A percentile compares a stretch with the other conserved stretches of the same genome.
Evolutionary conservation across 2,329 filamentous ascomycete genomes (phyloP).

Genomic region (Paradendryphiella salina): DNA sequence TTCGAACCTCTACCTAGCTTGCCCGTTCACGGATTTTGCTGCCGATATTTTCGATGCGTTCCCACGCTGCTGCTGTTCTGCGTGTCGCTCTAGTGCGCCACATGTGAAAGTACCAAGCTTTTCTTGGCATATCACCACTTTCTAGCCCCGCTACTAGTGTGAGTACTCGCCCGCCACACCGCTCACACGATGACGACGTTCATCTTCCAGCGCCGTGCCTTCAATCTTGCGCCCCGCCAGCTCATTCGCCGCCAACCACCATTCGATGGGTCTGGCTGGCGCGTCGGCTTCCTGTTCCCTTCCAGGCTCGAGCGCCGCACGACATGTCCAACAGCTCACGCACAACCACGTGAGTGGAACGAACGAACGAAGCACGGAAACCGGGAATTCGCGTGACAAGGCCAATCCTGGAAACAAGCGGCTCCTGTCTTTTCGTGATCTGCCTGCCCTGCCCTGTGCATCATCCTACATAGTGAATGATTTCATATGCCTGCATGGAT

Average conservation of each 20-base stretch:
- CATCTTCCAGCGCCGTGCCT: conserved; percentile 1
- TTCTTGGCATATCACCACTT: conserved; percentile 2
- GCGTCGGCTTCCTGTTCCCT: background rate
- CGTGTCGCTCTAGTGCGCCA: conserved; percentile 2
- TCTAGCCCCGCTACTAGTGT: conserved; percentile 3
- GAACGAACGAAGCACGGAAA: conserved; percentile 1
- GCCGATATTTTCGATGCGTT: background rate
- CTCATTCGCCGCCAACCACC: conserved; percentile 3
- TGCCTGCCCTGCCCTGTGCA: conserved; percentile 14
- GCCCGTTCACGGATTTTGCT: too few species aligned
- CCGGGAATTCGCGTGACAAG: conserved; percentile 7
- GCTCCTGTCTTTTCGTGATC: conserved; percentile 13
- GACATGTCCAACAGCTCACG: conserved; percentile 1
- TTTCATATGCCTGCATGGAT: conserved; percentile 5
- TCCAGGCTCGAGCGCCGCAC: conserved; percentile 1
- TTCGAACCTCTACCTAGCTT: background rate
- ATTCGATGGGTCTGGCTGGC: background rate
- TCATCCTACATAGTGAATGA: conserved; percentile 9
- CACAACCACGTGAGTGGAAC: background rate
- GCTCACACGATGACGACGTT: conserved; percentile 16
- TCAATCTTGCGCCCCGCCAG: conserved; percentile 2
- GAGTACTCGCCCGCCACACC: conserved; percentile 8
- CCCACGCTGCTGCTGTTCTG: background rate
- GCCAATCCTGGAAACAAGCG: conserved; percentile 9
- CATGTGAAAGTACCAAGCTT: conserved; percentile 9